Percentiles rank a stretch among this genome's conserved stretches.
phyloP scores from a whole-genome alignment of 371 early-diverging fungal species.

The Fennellomyces sp. region DNA sequence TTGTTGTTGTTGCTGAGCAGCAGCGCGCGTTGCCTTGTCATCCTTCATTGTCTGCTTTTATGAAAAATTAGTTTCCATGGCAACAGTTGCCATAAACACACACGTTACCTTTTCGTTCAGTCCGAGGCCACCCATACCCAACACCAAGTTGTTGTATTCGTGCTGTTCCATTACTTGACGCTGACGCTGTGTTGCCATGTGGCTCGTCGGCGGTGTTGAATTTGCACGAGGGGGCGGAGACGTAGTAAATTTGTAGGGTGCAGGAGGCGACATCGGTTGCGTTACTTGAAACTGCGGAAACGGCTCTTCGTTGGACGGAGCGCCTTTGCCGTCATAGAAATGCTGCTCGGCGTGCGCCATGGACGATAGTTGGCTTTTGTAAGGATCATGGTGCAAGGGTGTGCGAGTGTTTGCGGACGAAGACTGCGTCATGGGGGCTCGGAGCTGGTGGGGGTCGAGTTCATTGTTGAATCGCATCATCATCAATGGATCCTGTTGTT shows the following conservation, averaged over 20 bases:
- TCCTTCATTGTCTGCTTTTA: too few relatives aligned
- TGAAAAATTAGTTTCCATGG: too few relatives aligned
- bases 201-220: conserved; percentile 42
- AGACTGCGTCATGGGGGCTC: conserved; percentile 5
- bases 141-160: conserved; percentile 29
- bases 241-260: conserved; percentile 33
- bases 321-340: background rate
- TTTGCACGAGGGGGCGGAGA: conserved; percentile 46
- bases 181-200: conserved; percentile 13
- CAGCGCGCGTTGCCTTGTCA: background rate
- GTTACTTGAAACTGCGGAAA: conserved; percentile 4
- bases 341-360: conserved; percentile 6
- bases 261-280: conserved; percentile 28
- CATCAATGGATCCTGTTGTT: conserved; percentile 11
- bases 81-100: too few relatives aligned
- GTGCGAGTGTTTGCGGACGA: conserved; percentile 8
- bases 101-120: conserved; percentile 46
- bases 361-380: background rate
- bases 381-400: background rate
- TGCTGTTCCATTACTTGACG: conserved; percentile 1
- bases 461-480: conserved; percentile 7
- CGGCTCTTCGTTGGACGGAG: background rate
- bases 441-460: background rate
- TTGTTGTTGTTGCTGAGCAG: conserved; percentile 20
- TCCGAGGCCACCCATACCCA: conserved; percentile 30